A percentile compares a stretch with the other conserved stretches of the same genome.
phyloP scores from a whole-genome alignment of 345 rosid genomes.

The Cardamine occulta region DNA sequence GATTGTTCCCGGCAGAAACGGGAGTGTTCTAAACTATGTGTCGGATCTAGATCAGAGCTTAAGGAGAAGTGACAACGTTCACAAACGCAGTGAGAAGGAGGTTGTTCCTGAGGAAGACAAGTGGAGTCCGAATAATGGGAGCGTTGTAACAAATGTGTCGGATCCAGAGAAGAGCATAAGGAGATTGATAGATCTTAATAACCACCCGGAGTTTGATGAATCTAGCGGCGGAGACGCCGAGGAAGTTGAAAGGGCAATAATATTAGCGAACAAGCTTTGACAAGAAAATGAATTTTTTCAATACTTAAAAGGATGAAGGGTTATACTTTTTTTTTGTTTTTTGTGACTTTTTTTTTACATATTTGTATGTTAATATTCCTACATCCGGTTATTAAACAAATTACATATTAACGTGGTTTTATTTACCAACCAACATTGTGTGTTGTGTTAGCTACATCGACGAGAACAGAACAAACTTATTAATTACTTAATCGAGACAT shows the following conservation, averaged over 20 bases:
- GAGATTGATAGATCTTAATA: conserved; percentile 47
- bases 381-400: not conserved
- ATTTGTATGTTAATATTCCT: not conserved
- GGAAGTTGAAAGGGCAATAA: conserved; percentile 57
- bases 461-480: not conserved
- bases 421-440: not conserved
- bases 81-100: conserved; percentile 2
- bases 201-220: conserved; percentile 53
- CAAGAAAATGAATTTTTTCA: not conserved
- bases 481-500: too few species aligned
- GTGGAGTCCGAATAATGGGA: conserved; percentile 26
- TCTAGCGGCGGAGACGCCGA: conserved; percentile 31
- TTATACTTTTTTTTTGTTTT: not conserved
- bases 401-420: not conserved
- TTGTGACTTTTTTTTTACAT: not conserved
- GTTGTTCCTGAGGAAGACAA: conserved; percentile 38
- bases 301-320: not conserved
- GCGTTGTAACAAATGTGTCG: conserved; percentile 6
- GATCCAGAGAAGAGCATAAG: not conserved
- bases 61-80: conserved; percentile 48
- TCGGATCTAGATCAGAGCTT: not conserved
- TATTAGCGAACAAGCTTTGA: not conserved
- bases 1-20: conserved; percentile 37
- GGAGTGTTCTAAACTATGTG: not conserved
- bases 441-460: not conserved